Conservation (phyloP, 2,329 filamentous ascomycete genomes). For the Epichloe coenophiala region DNA sequence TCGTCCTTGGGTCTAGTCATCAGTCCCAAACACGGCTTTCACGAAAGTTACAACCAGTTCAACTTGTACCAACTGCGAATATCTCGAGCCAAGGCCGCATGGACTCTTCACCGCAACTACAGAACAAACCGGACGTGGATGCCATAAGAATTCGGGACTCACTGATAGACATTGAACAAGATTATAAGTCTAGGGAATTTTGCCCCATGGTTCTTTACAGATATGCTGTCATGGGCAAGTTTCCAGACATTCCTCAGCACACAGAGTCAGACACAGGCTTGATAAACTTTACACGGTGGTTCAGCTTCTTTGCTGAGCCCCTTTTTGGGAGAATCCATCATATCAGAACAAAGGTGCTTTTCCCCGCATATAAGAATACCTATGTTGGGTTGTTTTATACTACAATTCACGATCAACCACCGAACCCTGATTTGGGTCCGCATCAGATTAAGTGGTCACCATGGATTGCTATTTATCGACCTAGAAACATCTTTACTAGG, state of each 20-base stretch:
- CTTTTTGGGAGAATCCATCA: not conserved
- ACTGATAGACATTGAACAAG: not conserved
- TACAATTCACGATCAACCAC: not conserved
- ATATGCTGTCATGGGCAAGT: slow-evolving; percentile 28
- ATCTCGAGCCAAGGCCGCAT: not conserved
- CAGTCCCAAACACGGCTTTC: slow-evolving; percentile 10
- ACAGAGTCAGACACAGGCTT: slow-evolving; percentile 8
- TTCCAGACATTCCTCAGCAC: slow-evolving; percentile 12
- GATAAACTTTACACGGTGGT: slow-evolving; percentile 12
- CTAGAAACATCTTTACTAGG: slow-evolving; percentile 22
- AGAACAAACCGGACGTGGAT: not conserved
- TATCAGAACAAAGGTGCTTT: not conserved
- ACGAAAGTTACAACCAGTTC: slow-evolving; percentile 9
- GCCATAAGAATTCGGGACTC: not conserved
- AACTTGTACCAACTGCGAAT: not conserved
- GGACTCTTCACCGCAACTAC: not conserved
- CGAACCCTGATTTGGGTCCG: not conserved
- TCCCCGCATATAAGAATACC: slow-evolving; percentile 9
- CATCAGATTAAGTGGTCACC: slow-evolving; percentile 14
- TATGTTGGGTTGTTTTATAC: slow-evolving; percentile 35
- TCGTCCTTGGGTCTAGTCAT: slow-evolving; percentile 35
- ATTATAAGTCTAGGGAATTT: not conserved
- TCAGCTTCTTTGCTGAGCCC: slow-evolving; percentile 9
- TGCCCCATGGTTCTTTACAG: slow-evolving; percentile 20
- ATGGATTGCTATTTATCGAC: slow-evolving; percentile 38